Evolutionary conservation across 2,329 filamentous ascomycete species (phyloP), one percentile per base, ranked within the genome.

Genomic region (Botrytis tulipae): DNA sequence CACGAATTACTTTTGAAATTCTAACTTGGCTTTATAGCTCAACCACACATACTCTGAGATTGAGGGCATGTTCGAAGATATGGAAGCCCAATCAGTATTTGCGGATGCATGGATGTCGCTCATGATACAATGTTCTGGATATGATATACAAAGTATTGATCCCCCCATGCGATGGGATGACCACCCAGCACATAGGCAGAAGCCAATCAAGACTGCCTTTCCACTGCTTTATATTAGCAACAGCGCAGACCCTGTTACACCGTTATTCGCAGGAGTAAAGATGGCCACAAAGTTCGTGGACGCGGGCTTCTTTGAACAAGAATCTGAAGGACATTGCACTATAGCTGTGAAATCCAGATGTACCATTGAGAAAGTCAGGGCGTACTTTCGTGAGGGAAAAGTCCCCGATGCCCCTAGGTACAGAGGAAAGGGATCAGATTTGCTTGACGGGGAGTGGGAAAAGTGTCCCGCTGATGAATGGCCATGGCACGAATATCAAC

Each of bases 181-280:
- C 40, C 76, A 80, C 57, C 78, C 78, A 25, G 71, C 76, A 3
- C 73, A 78, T 37, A 76, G 75, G 16, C 74, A 73, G 8, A 76
- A 78, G n/a, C 77, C 78, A 25, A 80, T 80, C 51, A 80, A 79
- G 18, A 83, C 80, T 18, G 77, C 81, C 10, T 83, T 82, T 72
- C 83, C 83, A 20, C 78, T 84, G 46, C 77, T 84, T 10, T 83
- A 84, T 73, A 61, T 82, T 44, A 82, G 82, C 67, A 84, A 83
- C 44, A 83, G 81, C 6, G 76, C 80, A 51, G 83, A 84, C 72
- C 81, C 82, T 20, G 75, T 84, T n/a, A 82, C 83, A 10, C 82
- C 82, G 18, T 74, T 83, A 20, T 62, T 67, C 3, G 77, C 78
- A 4, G 75, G 79, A 20, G 72, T 82, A n/a, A 77, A 78, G 32